Evolutionary conservation across 805 yeast species (phyloP).

Genomic region (Wickerhamomyces queroliae): DNA sequence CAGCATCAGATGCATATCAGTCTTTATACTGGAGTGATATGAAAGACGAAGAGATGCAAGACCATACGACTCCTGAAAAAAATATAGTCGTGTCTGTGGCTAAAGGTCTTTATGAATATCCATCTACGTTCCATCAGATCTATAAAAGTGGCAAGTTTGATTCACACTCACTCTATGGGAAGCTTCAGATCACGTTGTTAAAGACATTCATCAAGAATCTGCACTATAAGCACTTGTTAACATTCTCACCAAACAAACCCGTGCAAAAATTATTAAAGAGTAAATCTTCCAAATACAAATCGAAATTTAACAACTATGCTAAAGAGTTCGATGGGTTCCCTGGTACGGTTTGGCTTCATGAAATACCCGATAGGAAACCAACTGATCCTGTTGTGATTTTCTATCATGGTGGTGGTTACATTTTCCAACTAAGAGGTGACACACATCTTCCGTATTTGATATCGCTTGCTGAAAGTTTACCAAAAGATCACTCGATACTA

Average conservation of each 20-base stretch:
- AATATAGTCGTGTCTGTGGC: too few relatives aligned
- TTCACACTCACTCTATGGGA: neutral
- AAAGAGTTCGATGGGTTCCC: neutral
- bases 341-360: neutral
- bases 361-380: neutral
- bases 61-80: too few relatives aligned
- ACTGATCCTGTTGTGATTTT: neutral
- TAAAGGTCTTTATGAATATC: neutral
- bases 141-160: neutral
- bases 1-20: too few relatives aligned
- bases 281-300: neutral
- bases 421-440: neutral
- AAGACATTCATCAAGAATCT: neutral
- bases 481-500: neutral
- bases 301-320: neutral
- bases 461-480: neutral
- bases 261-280: neutral
- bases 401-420: conserved; percentile 3
- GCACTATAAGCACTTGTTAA: conserved; percentile 1
- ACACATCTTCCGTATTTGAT: neutral
- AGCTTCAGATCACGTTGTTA: neutral
- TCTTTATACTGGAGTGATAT: too few relatives aligned
- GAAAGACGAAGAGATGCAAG: too few relatives aligned
- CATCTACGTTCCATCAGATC: neutral
- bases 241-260: neutral